Evolutionary conservation across 495 filamentous ascomycete species (phyloP), one percentile per base, ranked within the genome.

Genomic region (Penicillium pancosmium): DNA sequence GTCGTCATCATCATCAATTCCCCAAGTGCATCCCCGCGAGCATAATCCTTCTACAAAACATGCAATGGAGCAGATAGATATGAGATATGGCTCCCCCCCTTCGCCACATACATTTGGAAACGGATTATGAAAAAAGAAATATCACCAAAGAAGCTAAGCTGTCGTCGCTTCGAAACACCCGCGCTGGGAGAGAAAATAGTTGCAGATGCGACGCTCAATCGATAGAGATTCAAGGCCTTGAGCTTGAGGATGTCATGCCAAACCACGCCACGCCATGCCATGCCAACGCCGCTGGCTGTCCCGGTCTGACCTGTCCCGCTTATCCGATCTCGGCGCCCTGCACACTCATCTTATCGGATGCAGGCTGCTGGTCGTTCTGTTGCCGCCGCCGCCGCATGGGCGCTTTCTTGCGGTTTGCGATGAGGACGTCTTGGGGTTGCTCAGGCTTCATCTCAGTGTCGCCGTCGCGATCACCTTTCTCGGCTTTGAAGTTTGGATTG

Each of bases 391-490:
- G 75, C 44, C 80, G 72, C 72, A 82, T 79, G 11, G 80, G 76
- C 0, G 80, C 78, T 63, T 82, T 82, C 63, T 82, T 83, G 62
- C 80, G 71, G 56, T 73, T 68, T 13, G 73, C 80, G 38, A 79
- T 75, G 21, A 66, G 68, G 13, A 72, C 64, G 44, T 76, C 70
- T 59, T 77, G 71, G 41, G 67, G 61, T 57, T 56, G 64, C 46
- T 50, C 62, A 25, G 66, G 57, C 34, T 65, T 69, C 73, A 73
- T 77, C 50, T 71, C 71, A 35, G 63, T 74, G 50, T 83, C 82
- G 31, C 76, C 79, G 38, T 83, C 82, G 34, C 76, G 77, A 36
- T 85, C 83, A 11, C 71, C 68, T 72, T 54, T 80, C 88, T 16
- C 75, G 71, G 34, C 83, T 71, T 59, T 84, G 1, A 13, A 41